Base-by-base conservation (phyloP, 257 asterid genomes). In the Ocimum tenuiflorum region DNA sequence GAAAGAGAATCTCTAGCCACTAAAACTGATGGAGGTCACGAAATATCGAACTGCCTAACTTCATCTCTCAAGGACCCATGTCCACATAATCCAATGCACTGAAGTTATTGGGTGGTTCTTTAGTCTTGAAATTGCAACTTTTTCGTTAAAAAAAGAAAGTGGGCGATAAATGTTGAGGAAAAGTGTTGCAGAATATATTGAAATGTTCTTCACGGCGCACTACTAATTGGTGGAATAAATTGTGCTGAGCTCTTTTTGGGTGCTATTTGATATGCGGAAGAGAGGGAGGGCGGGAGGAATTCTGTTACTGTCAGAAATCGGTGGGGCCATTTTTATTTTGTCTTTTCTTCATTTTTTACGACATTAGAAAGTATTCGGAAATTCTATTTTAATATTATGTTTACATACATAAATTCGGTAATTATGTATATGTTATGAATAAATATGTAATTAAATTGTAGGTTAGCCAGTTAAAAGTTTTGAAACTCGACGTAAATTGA, bases 221-320 rank as follows among this genome's bases (percentile, higher is more conserved):
- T 15, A 8, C 60, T 35, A 41, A 17, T 62, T n/a, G n/a, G n/a
- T n/a, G n/a, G n/a, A n/a, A n/a, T n/a, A n/a, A n/a, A n/a, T 70
- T 35, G 11, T 13, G 66, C 70, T 24, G 51, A 52, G 63, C n/a
- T 58, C 31, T 0, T 71, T 55, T 64, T 29, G 62, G 38, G 69
- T 36, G 39, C 23, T 48, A 24, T 55, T 77, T 52, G 82, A 80
- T 80, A 83, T 78, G 70, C 73, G 14, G 77, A 49, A 33, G 82
- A 79, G 70, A 69, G 77, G n/a, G n/a, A n/a, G 74, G 73, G 75
- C 69, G 77, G 80, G 65, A 46, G 79, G 83, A 81, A 75, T 63
- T 69, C 68, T 50, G 84, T 63, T 78, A 41, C 42, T 76, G 83
- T 81, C 83, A 63, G 85, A 75, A 36, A 73, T 65, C 54, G 12